Base-by-base conservation (phyloP, 1,284 basidiomycete genomes). In the Phellinidium pouzarii region DNA sequence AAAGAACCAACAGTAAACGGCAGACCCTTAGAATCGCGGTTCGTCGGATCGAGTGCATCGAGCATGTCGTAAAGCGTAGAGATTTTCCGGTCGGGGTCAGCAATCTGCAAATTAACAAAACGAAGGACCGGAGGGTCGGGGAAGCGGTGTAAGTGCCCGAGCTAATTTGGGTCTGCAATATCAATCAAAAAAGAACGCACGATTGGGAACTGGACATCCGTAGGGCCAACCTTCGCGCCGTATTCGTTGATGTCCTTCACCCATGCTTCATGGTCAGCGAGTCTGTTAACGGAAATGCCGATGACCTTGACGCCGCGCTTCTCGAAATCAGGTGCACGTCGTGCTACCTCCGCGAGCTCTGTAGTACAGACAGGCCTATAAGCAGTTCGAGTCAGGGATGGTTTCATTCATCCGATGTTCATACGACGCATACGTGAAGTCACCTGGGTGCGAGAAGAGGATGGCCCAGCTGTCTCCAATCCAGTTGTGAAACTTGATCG, bases 281-380 rank as follows among this genome's bases (percentile, higher is more conserved):
- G 80, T 62, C 80, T 82, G 72, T 99, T 98, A 66, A 94, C 94
- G 45, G 92, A 96, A 56, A 99, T 84, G 40, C 94, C 91, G 59
- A 96, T 91, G 62, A 94, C 79, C 74, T 99, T 98, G 64, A 97
- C 93, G 58, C 84, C 84, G 57, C 95, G 88, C 64, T 83, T 82
- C 58, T 70, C 74, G 68, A 98, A 99, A 68, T 98, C 94, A 14
- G 74, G 72, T n/a, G 79, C 77, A 57, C 88, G 84, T 61, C 90
- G 84, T 38, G 95, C 88, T 29, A 97, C 93, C 65, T 96, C 94
- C 51, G 91, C 94, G 48, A 99, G 85, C 75, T 99, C 96, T 48
- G 96, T 99, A 45, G 96, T 92, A 76, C 92, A 95, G 50, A 94
- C 83, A 44, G 87, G 87, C 22, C 52, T 53, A 12, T 29, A 4